Conservation (phyloP, 2,329 filamentous ascomycete species). For the Fusarium sulawesiense region DNA sequence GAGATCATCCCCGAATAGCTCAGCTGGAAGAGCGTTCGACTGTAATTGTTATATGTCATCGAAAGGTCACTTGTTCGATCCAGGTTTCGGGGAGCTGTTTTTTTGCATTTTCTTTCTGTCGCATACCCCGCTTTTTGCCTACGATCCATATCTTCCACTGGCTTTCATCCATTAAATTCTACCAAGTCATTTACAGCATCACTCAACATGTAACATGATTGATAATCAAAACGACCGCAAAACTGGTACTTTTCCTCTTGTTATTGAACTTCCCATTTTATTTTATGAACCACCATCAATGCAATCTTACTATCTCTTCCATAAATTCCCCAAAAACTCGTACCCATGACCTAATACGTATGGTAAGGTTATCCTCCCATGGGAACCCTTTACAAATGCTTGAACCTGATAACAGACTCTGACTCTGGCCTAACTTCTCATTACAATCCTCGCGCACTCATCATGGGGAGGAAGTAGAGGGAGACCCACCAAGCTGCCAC, state of each 20-base stretch:
- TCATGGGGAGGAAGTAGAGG: conserved; percentile 33
- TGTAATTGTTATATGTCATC: no score
- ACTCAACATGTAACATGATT: no score
- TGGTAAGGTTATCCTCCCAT: not conserved
- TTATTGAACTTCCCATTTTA: not conserved
- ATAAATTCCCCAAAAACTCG: no score
- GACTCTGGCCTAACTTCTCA: not conserved
- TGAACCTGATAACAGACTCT: no score
- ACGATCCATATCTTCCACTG: not conserved
- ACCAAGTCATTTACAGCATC: no score
- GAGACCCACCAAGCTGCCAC: conserved; percentile 38
- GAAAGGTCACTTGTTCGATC: conserved; percentile 33
- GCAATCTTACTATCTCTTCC: not conserved
- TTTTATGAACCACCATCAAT: not conserved
- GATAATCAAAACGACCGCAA: no score
- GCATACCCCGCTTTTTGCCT: not conserved
- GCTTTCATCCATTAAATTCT: not conserved
- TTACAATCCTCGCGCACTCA: conserved; percentile 18
- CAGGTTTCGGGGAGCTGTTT: conserved; percentile 24
- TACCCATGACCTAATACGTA: not conserved
- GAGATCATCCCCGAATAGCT: conserved; percentile 31
- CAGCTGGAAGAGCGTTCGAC: conserved; percentile 8
- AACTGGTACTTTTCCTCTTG: not conserved
- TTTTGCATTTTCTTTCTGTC: not conserved
- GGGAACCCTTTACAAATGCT: not conserved